Percentiles rank a stretch among this genome's conserved stretches.
phyloP scores from a whole-genome alignment of 306 rosid genomes.

The Adenanthera pavonina region DNA sequence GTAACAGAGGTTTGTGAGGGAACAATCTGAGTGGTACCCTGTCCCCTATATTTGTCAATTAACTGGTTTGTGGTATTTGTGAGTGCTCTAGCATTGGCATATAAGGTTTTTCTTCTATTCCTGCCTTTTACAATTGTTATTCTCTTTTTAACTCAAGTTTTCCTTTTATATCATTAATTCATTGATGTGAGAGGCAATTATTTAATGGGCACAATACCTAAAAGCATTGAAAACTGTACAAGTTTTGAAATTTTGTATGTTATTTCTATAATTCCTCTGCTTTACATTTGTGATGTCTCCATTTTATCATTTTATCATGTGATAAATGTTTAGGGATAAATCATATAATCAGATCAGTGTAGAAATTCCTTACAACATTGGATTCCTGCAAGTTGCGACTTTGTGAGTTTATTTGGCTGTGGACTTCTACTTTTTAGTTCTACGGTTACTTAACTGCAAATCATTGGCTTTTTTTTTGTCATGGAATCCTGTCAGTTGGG shows the following conservation, averaged over 20 bases:
- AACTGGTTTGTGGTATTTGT: slow-evolving; percentile 92
- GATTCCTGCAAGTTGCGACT: slow-evolving; percentile 94
- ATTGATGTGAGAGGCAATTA: slow-evolving; percentile 89
- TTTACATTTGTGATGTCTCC: not conserved
- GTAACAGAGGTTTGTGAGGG: slow-evolving; percentile 75
- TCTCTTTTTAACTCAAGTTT: not conserved
- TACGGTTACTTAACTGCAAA: not conserved
- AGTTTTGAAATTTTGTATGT: slow-evolving; percentile 87
- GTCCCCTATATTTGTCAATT: slow-evolving; percentile 81
- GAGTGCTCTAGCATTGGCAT: slow-evolving; percentile 29
- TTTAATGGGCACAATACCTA: slow-evolving; percentile 78
- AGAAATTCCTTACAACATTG: slow-evolving; percentile 88
- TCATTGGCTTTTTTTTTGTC: not conserved
- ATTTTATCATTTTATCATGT: not conserved
- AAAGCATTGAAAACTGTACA: slow-evolving; percentile 86
- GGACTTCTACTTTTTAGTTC: not conserved
- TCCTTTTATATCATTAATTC: not conserved
- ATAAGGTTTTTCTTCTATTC: not conserved
- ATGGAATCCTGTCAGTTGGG: not conserved
- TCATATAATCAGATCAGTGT: slow-evolving; percentile 84
- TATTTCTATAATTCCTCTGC: not conserved
- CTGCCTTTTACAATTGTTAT: not conserved
- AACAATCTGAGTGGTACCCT: slow-evolving; percentile 73
- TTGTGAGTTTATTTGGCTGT: slow-evolving; percentile 55
- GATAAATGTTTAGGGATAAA: slow-evolving; percentile 60